Evolutionary conservation across 2,329 filamentous ascomycete species (phyloP).

Genomic region (Monosporascus ibericus): DNA sequence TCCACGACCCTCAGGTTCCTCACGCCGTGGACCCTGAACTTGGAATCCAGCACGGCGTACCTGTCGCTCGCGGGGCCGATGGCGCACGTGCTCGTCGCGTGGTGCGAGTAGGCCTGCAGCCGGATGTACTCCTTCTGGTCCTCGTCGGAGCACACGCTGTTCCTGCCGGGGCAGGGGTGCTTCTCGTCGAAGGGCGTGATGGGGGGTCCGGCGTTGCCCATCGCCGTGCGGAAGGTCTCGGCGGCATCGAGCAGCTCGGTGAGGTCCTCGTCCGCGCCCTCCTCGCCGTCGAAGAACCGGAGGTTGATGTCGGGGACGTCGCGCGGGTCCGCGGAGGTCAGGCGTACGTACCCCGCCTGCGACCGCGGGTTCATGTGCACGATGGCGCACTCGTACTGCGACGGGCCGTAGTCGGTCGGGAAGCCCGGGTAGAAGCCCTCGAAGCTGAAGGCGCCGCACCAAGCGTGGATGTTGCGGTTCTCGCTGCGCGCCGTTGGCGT

Average conservation of each 20-base stretch:
- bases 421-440: constrained; percentile 26
- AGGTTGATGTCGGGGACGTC: constrained; percentile 59
- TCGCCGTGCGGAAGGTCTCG: constrained; percentile 19
- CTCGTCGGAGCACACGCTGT: constrained; percentile 31
- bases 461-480: constrained; percentile 24
- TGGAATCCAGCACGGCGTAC: constrained; percentile 47
- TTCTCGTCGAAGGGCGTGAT: constrained; percentile 22
- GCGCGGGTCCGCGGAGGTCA: constrained; percentile 54
- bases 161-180: constrained; percentile 20
- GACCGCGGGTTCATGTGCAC: constrained; percentile 44
- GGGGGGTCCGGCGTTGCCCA: constrained; percentile 13
- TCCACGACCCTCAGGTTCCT: constrained; percentile 51
- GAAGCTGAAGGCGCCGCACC: constrained; percentile 23
- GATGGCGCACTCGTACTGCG: constrained; percentile 30
- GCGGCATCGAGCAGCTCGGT: constrained; percentile 35
- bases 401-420: constrained; percentile 24
- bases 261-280: constrained; percentile 37
- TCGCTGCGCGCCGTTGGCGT: constrained; percentile 20
- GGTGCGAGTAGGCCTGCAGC: constrained; percentile 46
- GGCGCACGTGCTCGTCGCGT: constrained; percentile 46
- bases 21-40: constrained; percentile 49
- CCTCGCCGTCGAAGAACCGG: constrained; percentile 46
- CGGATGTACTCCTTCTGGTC: constrained; percentile 24
- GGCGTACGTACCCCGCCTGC: constrained; percentile 52
- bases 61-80: constrained; percentile 47